A percentile compares a stretch with the other conserved stretches of the same genome.
phyloP scores from a whole-genome alignment of 2,329 filamentous ascomycete genomes.

The Aspergillus latus region DNA sequence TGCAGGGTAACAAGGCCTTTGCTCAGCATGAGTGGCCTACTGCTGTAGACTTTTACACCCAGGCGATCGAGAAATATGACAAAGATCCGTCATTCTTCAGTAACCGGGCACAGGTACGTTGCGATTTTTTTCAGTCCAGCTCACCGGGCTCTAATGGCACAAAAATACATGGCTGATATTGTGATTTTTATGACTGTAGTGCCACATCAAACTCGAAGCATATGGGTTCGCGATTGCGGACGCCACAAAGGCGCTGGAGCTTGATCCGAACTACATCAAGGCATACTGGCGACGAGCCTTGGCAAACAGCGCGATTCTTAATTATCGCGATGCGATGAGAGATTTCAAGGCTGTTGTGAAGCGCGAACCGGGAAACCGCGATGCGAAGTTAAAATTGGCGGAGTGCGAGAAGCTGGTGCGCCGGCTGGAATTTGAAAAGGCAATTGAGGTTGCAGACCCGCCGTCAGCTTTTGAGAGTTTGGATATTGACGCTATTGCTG shows the following conservation, averaged over 20 bases:
- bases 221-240: constrained; percentile 92
- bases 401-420: constrained; percentile 96
- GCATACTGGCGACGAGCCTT: constrained; percentile 93
- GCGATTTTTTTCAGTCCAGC: constrained; percentile 16
- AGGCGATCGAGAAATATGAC: constrained; percentile 82
- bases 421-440: constrained; percentile 86
- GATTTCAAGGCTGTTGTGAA: constrained; percentile 91
- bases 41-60: constrained; percentile 78
- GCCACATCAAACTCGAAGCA: constrained; percentile 90
- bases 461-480: constrained; percentile 89
- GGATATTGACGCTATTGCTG: constrained; percentile 78
- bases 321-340: constrained; percentile 80
- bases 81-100: constrained; percentile 87
- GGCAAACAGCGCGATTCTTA: constrained; percentile 86
- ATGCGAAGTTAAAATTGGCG: constrained; percentile 83
- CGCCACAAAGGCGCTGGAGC: constrained; percentile 84
- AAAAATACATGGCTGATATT: constrained; percentile 14
- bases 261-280: constrained; percentile 87
- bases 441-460: constrained; percentile 89
- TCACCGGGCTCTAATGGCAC: background rate
- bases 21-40: constrained; percentile 78
- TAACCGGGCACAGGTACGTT: constrained; percentile 84
- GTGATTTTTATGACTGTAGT: constrained; percentile 55
- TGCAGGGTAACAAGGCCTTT: constrained; percentile 93
- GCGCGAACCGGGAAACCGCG: constrained; percentile 83